Base-by-base conservation (phyloP, 495 filamentous ascomycete species). In the Cudoniella acicularis region DNA sequence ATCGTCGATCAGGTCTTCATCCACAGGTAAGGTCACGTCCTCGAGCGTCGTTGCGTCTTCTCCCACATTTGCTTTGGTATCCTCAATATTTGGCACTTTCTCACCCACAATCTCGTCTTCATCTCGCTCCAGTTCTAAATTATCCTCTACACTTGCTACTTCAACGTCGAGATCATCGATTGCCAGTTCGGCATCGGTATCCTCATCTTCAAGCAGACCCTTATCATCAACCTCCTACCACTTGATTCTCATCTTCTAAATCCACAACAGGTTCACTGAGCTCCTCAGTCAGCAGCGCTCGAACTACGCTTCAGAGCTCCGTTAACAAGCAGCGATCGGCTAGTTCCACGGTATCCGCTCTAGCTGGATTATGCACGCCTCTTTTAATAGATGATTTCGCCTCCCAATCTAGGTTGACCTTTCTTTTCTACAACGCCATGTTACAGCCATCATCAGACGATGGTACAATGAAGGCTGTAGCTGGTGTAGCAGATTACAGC, bases 321-420 rank as follows among this genome's bases (percentile, higher is more conserved):
- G n/a, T n/a, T n/a, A n/a, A n/a, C n/a, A n/a, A n/a, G n/a, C n/a
- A n/a, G n/a, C n/a, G n/a, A n/a, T n/a, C n/a, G n/a, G n/a, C n/a
- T n/a, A n/a, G n/a, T n/a, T n/a, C n/a, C 30, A 60, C 64, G 40
- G 47, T 55, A 8, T 26, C 21, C 17, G 59, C 56, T 17, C 56
- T 62, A 16, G 47, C 71, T 10, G 72, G 70, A 18, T 63, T 66
- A 10, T 87, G 83, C 71, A 63, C 72, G 3, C 67, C 75, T 54
- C 69, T 84, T 24, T 70, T 85, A 23, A 73, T 86, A 56, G 83
- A 87, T 49, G 83, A 87, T 72, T 87, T 78, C 74, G 73, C 72
- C 43, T 86, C 83, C 16, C 83, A 87, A 60, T 87, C 83, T 16
- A 79, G 83, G 17, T 70, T 87, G 54, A 87, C 83, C 0, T 87